Evolutionary conservation across 2,329 filamentous ascomycete species (phyloP), one percentile per base, ranked within the genome.

Genomic region (Fusarium papillatum): DNA sequence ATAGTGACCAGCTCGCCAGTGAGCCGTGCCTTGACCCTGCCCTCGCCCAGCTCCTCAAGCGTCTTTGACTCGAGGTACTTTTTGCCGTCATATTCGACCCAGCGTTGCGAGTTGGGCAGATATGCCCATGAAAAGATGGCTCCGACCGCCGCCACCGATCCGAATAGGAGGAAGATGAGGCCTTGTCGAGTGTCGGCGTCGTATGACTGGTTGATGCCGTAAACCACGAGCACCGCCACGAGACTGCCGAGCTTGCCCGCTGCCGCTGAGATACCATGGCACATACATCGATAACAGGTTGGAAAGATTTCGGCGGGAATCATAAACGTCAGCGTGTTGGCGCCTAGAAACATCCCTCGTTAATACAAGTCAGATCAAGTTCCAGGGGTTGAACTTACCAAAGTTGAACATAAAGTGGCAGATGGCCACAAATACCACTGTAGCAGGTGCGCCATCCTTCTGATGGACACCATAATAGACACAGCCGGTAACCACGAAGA

Each of bases 221-320:
- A 88, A 2, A 89, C 87, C 31, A 89, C 83, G 16, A 89, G 78
- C 22, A 89, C 84, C 62, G 88, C 88, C 7, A 89, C 81, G 63
- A 92, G 87, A 69, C 88, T 89, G 29, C 90, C 90, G 1, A 90
- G 81, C 77, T 92, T 92, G 14, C 90, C 91, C 1, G 88, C 87
- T 0, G 90, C 90, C 0, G 91, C 90, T 0, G 90, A 90, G 64
- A 92, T 90, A 29, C 90, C 90, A 77, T 92, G 90, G 70, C 90
- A 92, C 0, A 90, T 91, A 63, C 88, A 91, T 48, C 91, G 88
- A 76, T 92, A 93, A 73, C 88, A 87, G 3, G 91, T 93, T 0
- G 90, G 91, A 79, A 93, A 93, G 50, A 92, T 88, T 79, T 93
- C 91, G 50, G 90, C 91, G 2, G 91, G 90, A 19, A 93, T 88